Conservation (phyloP, 2,329 filamentous ascomycete species). For the Pseudogymnoascus sp. region DNA sequence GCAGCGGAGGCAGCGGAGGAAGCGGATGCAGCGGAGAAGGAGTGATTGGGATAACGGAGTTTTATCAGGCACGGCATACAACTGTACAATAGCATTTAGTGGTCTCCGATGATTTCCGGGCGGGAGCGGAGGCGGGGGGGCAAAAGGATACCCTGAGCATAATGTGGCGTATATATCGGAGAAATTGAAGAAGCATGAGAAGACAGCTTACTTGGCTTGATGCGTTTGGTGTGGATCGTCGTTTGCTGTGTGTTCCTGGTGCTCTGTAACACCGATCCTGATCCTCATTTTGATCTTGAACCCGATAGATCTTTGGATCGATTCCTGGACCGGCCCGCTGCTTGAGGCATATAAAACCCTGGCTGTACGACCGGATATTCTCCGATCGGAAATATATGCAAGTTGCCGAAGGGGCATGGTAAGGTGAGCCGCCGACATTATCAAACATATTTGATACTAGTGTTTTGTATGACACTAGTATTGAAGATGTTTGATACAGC, state of each 20-base stretch:
- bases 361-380: neutral
- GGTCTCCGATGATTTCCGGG: conserved; percentile 1
- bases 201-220: neutral
- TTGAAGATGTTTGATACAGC: neutral
- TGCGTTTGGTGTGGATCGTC: neutral
- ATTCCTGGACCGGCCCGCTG: neutral
- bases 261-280: neutral
- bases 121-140: neutral
- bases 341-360: neutral
- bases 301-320: neutral
- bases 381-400: neutral
- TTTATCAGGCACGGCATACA: neutral
- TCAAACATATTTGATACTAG: no score
- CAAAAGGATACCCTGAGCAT: conserved; percentile 1
- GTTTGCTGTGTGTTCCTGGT: neutral
- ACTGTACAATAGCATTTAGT: conserved; percentile 5
- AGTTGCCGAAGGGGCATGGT: neutral
- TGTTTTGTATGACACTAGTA: neutral
- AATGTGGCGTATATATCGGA: neutral
- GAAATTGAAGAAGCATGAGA: neutral
- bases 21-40: neutral
- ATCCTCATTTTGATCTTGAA: neutral
- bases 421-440: neutral
- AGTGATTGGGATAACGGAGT: neutral
- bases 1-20: neutral